These are phyloP conservation scores for Dryas alaskensis DNA, from an alignment of 306 rosid genomes.

Conservation along the genomic window DNA sequence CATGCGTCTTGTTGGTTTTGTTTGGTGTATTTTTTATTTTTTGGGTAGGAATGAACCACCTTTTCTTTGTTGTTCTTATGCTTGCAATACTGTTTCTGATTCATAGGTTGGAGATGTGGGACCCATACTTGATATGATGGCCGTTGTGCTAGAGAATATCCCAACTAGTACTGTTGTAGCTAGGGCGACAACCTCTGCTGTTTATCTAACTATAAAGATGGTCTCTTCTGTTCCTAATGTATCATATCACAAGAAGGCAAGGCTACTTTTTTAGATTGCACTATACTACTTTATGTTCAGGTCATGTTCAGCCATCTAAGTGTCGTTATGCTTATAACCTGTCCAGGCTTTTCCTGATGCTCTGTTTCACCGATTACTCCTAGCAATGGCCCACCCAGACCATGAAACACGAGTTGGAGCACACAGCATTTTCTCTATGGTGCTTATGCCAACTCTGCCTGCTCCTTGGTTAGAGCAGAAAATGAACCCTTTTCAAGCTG, in stretches of 20 bases:
- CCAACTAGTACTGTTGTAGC: conserved; percentile 48
- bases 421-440: conserved; percentile 62
- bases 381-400: conserved; percentile 85
- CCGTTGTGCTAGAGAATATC: conserved; percentile 76
- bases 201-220: conserved; percentile 71
- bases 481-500: conserved; percentile 27
- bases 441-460: conserved; percentile 68
- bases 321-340: conserved; percentile 13
- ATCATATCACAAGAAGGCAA: conserved; percentile 77
- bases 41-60: conserved; percentile 6
- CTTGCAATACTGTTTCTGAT: conserved; percentile 36
- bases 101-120: conserved; percentile 84
- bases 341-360: conserved; percentile 92
- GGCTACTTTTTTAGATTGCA: conserved; percentile 24
- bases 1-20: neutral
- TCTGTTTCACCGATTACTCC: conserved; percentile 86
- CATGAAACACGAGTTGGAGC: conserved; percentile 85
- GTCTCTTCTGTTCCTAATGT: conserved; percentile 72
- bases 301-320: conserved; percentile 27
- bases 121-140: conserved; percentile 90
- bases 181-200: conserved; percentile 73
- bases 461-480: conserved; percentile 48
- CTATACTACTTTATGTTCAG: conserved; percentile 17
- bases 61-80: conserved; percentile 15
- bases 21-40: neutral